A percentile compares a stretch with the other conserved stretches of the same genome.
These are phyloP conservation scores for Deuterostichococcus epilithicus DNA, from an alignment of 139 green algal species.

Conservation along the genomic window DNA sequence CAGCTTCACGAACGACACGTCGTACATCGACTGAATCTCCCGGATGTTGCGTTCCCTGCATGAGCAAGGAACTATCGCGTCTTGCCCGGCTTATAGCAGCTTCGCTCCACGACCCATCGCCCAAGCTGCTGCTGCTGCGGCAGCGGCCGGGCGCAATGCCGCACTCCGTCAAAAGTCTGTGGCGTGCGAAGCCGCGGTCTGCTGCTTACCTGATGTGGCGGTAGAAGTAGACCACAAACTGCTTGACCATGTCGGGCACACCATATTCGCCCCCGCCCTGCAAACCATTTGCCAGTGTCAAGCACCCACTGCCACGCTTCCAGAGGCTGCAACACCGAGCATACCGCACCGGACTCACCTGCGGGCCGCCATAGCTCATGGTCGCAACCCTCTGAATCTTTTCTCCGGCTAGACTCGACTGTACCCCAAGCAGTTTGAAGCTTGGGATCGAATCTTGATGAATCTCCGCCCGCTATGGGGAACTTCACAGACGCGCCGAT, in stretches of 20 bases:
- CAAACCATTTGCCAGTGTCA: no score
- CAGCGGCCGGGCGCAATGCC: no score
- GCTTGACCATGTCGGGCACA: slow-evolving; percentile 89
- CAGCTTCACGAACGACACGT: slow-evolving; percentile 88
- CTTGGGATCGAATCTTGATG: no score
- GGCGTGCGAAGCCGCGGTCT: no score
- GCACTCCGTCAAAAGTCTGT: no score
- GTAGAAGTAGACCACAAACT: slow-evolving; percentile 98
- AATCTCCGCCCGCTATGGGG: no score
- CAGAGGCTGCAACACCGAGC: no score
- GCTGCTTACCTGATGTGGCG: slow-evolving; percentile 77
- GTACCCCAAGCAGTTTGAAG: no score
- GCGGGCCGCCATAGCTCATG: not conserved
- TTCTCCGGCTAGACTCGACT: no score
- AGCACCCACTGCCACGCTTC: no score
- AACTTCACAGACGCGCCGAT: no score
- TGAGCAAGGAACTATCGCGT: not conserved
- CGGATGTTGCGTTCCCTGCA: slow-evolving; percentile 91
- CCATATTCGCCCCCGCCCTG: not conserved
- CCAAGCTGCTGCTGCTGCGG: not conserved
- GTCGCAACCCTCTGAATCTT: not conserved
- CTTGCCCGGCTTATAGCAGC: not conserved
- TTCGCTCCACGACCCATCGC: not conserved
- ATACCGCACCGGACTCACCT: not conserved
- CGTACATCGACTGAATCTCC: slow-evolving; percentile 97